phyloP scores from a whole-genome alignment of 495 filamentous ascomycete genomes.

The Schizothecium vesticola region DNA sequence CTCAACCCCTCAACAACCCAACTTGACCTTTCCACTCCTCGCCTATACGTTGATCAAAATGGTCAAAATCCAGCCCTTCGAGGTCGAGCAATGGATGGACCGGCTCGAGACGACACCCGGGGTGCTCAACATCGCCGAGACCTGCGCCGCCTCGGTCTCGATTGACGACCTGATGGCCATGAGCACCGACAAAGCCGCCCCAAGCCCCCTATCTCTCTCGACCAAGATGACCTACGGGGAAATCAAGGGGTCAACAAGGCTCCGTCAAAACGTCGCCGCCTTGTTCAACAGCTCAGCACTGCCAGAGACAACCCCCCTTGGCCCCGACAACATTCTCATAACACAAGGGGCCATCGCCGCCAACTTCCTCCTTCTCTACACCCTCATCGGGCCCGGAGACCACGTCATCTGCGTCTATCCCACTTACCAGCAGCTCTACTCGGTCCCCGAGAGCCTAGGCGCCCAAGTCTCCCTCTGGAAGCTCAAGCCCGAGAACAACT shows the following conservation, averaged over 20 bases:
- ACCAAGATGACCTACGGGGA: conserved; percentile 32
- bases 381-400: conserved; percentile 69
- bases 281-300: conserved; percentile 18
- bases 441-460: conserved; percentile 68
- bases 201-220: conserved; percentile 47
- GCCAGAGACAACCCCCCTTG: conserved; percentile 10
- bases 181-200: conserved; percentile 49
- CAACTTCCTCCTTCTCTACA: conserved; percentile 74
- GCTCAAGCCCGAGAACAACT: conserved; percentile 58
- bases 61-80: conserved; percentile 67
- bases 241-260: conserved; percentile 26
- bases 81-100: conserved; percentile 94
- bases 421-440: conserved; percentile 85
- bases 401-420: conserved; percentile 89
- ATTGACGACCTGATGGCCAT: conserved; percentile 61
- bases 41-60: conserved; percentile 34
- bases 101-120: conserved; percentile 63
- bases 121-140: conserved; percentile 81
- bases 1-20: not conserved
- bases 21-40: not conserved
- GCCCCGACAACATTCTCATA: conserved; percentile 62
- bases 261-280: conserved; percentile 24
- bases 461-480: conserved; percentile 80
- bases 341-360: conserved; percentile 79
- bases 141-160: conserved; percentile 77